Percentiles rank a stretch among this genome's conserved stretches.
Evolutionary conservation across 805 yeast species (phyloP).

Genomic region (Spathaspora boniae): DNA sequence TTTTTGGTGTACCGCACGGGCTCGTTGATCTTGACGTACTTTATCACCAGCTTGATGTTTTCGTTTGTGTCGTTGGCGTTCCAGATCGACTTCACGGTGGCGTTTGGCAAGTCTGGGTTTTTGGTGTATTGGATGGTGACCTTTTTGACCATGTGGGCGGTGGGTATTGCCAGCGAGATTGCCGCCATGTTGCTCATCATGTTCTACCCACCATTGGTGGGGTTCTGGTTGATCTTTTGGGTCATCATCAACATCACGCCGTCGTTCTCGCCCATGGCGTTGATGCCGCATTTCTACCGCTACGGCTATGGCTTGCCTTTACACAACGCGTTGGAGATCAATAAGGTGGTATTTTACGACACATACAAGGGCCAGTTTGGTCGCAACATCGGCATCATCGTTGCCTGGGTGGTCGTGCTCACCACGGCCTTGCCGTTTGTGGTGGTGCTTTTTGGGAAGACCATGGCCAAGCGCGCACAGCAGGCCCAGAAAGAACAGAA

Average conservation of each 20-base stretch:
- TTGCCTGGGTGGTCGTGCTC: constrained; percentile 58
- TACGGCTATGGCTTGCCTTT: constrained; percentile 69
- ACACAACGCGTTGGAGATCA: constrained; percentile 59
- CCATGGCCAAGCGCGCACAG: constrained; percentile 27
- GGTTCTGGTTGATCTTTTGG: constrained; percentile 70
- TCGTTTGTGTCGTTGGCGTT: constrained; percentile 64
- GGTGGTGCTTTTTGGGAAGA: constrained; percentile 37
- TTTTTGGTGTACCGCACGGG: constrained; percentile 51
- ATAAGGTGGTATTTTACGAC: constrained; percentile 55
- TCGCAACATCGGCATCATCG: constrained; percentile 53
- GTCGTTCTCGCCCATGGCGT: constrained; percentile 60
- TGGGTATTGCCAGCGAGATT: constrained; percentile 73
- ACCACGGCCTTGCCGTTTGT: constrained; percentile 43
- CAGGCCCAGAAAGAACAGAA: constrained; percentile 14
- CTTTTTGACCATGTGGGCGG: constrained; percentile 67
- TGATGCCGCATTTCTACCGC: constrained; percentile 53
- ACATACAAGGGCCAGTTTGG: constrained; percentile 58
- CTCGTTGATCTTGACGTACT: constrained; percentile 47
- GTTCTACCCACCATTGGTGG: constrained; percentile 58
- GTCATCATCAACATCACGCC: constrained; percentile 67
- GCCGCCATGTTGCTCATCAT: constrained; percentile 50
- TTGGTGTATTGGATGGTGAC: constrained; percentile 70
- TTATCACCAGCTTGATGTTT: constrained; percentile 55
- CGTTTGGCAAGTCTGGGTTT: constrained; percentile 69
- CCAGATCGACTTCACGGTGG: constrained; percentile 55